phyloP scores from a whole-genome alignment of 805 yeast genomes.

The Sungouiozyma intestinalis region DNA sequence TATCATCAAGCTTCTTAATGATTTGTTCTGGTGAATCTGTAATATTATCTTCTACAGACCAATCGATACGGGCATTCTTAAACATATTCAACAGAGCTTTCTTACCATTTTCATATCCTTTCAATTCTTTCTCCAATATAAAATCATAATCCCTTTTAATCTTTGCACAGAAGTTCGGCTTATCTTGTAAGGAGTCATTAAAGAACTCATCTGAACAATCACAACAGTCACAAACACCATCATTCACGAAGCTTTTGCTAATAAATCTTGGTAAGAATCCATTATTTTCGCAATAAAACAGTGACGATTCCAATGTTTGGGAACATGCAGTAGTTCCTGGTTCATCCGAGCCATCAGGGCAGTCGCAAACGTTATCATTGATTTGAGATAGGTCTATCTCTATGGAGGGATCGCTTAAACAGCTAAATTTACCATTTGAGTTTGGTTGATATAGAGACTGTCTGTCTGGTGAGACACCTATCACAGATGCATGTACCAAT shows the following conservation, averaged over 20 bases:
- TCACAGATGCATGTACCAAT: background rate
- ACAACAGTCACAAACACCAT: conserved; percentile 95
- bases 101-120: conserved; percentile 43
- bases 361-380: conserved; percentile 88
- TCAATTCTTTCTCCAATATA: conserved; percentile 37
- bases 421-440: conserved; percentile 51
- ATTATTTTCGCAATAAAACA: conserved; percentile 66
- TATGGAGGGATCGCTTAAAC: conserved; percentile 60
- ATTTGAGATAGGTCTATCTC: conserved; percentile 48
- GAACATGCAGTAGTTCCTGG: conserved; percentile 87
- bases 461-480: conserved; percentile 7
- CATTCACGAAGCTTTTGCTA: conserved; percentile 62
- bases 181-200: conserved; percentile 2
- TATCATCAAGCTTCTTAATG: conserved; percentile 5
- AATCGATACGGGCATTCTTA: conserved; percentile 11
- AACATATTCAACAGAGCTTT: conserved; percentile 27
- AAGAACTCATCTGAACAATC: conserved; percentile 80
- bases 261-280: conserved; percentile 58
- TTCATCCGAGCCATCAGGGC: conserved; percentile 97
- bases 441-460: conserved; percentile 28
- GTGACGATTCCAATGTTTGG: conserved; percentile 9
- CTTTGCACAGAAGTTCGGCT: conserved; percentile 15
- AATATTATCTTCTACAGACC: conserved; percentile 9
- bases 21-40: conserved; percentile 5
- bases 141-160: conserved; percentile 19